Percentiles rank a stretch among this genome's conserved stretches.
Evolutionary conservation across 2,329 filamentous ascomycete species (phyloP).

Genomic region (Talaromyces amestolkiae): DNA sequence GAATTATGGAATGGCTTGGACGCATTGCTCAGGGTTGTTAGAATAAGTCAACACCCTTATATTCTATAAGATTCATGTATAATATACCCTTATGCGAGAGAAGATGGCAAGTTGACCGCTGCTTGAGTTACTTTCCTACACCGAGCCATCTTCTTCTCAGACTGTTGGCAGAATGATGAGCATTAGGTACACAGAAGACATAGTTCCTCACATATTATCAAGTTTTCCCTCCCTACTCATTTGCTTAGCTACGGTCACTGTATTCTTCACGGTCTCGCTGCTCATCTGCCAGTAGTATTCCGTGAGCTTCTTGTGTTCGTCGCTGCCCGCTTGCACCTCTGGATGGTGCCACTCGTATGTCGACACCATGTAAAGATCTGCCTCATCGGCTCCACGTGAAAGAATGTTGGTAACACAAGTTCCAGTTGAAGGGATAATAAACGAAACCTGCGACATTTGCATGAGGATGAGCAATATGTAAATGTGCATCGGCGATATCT

Average conservation of each 20-base stretch:
- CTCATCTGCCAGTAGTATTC: slow-evolving; percentile 4
- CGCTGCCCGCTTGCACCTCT: slow-evolving; percentile 3
- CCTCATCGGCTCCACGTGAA: slow-evolving; percentile 1
- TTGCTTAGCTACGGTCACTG: slow-evolving; percentile 1
- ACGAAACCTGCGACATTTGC: not conserved
- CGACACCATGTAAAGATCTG: slow-evolving; percentile 9
- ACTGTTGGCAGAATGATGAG: not conserved
- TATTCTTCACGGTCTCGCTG: slow-evolving; percentile 6
- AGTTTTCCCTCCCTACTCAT: slow-evolving; percentile 1
- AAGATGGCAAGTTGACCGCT: not conserved
- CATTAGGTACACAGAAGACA: not conserved
- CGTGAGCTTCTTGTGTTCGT: slow-evolving; percentile 2
- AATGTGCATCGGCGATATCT: not conserved
- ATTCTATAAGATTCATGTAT: not conserved
- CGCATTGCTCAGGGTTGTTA: not conserved
- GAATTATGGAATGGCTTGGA: not conserved
- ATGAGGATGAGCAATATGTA: not conserved
- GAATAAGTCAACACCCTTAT: not conserved
- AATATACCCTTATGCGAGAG: not conserved
- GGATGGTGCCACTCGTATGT: slow-evolving; percentile 12
- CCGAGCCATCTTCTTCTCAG: not conserved
- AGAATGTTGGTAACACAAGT: slow-evolving; percentile 7
- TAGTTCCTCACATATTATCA: slow-evolving; percentile 46
- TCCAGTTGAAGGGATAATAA: slow-evolving; percentile 1
- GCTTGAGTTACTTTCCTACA: not conserved